Evolutionary conservation across 2,329 filamentous ascomycete species (phyloP).

Genomic region (Aspergillus glaucus): DNA sequence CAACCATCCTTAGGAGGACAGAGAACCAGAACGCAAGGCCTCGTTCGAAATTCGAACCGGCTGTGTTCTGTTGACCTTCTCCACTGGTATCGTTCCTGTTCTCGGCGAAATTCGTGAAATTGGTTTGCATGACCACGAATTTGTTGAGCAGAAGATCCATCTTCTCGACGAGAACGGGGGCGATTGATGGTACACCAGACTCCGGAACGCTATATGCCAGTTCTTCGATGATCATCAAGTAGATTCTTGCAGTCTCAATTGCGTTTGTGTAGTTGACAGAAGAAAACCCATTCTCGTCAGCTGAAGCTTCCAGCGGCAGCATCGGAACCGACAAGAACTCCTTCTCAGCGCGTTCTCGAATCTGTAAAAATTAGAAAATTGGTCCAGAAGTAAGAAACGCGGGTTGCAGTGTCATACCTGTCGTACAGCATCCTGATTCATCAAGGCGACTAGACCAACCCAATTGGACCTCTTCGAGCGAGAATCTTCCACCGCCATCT

Average conservation of each 20-base stretch:
- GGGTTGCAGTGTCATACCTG: constrained; percentile 20
- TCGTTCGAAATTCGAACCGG: constrained; percentile 22
- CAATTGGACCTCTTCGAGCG: constrained; percentile 30
- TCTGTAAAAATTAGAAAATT: constrained; percentile 20
- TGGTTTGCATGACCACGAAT: constrained; percentile 25
- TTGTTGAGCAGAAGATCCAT: constrained; percentile 35
- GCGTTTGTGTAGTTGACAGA: constrained; percentile 11
- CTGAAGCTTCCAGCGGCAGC: constrained; percentile 16
- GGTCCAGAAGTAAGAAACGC: not conserved
- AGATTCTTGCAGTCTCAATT: constrained; percentile 29
- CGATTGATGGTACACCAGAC: constrained; percentile 24
- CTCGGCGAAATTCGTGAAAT: constrained; percentile 13
- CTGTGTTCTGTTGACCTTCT: constrained; percentile 9
- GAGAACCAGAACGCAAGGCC: constrained; percentile 36
- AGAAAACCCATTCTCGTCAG: constrained; percentile 6
- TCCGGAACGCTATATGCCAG: constrained; percentile 33
- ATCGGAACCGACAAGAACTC: constrained; percentile 33
- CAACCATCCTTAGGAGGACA: constrained; percentile 34
- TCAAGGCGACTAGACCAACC: constrained; percentile 34
- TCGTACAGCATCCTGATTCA: constrained; percentile 32
- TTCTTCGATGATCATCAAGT: constrained; percentile 35
- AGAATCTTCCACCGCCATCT: constrained; percentile 31
- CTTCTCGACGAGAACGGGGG: constrained; percentile 33
- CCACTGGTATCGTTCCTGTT: constrained; percentile 8
- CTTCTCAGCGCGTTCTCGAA: constrained; percentile 37